A percentile compares a stretch with the other conserved stretches of the same genome.
Evolutionary conservation across 1,139 yeast species (phyloP).

Genomic region (Keqinozyma sinolaborantium): DNA sequence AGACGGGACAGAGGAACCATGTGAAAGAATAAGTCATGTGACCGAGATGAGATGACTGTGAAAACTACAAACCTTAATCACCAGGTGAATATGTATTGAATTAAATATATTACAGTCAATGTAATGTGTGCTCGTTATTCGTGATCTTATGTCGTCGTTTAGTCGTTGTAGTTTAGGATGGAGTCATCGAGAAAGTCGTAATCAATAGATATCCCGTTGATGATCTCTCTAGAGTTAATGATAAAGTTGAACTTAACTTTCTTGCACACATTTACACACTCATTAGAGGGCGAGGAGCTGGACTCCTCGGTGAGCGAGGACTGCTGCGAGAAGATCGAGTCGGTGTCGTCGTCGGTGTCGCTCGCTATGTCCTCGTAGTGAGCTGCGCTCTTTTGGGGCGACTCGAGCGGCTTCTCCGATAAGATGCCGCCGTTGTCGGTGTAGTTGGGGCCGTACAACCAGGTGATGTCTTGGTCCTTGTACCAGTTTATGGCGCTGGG

Average conservation of each 20-base stretch:
- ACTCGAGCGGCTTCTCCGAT: neutral
- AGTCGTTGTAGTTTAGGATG: slow-evolving; percentile 5
- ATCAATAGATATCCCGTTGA: slow-evolving; percentile 41
- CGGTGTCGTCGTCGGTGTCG: neutral
- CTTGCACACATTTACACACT: too few species aligned
- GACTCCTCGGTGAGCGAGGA: neutral
- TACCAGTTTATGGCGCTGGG: slow-evolving; percentile 43
- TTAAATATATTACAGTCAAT: too few species aligned
- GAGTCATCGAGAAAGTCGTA: slow-evolving; percentile 39
- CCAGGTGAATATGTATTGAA: too few species aligned
- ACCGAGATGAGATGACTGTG: too few species aligned
- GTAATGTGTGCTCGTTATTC: too few species aligned
- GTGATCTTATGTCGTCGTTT: neutral
- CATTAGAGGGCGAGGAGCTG: neutral
- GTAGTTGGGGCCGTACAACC: slow-evolving; percentile 45
- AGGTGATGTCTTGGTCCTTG: slow-evolving; percentile 40
- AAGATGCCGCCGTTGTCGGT: slow-evolving; percentile 7
- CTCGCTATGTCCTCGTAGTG: slow-evolving; percentile 3
- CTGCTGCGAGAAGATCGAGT: neutral
- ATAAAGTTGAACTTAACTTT: slow-evolving; percentile 39
- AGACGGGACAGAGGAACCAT: too few species aligned
- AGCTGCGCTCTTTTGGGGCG: neutral
- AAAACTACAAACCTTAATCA: too few species aligned
- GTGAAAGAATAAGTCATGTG: too few species aligned
- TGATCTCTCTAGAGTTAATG: slow-evolving; percentile 39